These are phyloP conservation scores for Lactarius hatsudake DNA, from an alignment of 768 basidiomycete genomes.

Conservation along the genomic window DNA sequence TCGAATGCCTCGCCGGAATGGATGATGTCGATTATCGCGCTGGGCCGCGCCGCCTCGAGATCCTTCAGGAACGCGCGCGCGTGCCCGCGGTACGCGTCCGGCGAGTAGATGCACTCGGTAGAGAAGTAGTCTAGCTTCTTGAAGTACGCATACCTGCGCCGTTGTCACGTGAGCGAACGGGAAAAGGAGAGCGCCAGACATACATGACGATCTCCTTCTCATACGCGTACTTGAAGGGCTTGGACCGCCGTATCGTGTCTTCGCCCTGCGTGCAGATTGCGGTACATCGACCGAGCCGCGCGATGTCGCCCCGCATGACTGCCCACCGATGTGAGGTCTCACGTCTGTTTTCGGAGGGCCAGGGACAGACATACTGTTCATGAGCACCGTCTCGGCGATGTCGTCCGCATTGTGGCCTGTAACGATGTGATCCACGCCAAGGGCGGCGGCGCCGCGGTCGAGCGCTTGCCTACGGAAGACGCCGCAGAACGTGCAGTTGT, in stretches of 20 bases:
- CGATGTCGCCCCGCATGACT: constrained; percentile 99
- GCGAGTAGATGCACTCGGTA: constrained; percentile 98
- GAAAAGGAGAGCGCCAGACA: constrained; percentile 27
- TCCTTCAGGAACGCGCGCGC: constrained; percentile 94
- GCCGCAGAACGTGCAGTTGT: constrained; percentile 99
- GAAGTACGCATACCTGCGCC: constrained; percentile 94
- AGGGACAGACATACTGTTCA: constrained; percentile 77
- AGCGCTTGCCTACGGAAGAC: constrained; percentile 96
- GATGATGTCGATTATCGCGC: constrained; percentile 96
- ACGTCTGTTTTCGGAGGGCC: constrained; percentile 4
- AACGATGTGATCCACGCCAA: constrained; percentile 94
- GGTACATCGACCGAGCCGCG: constrained; percentile 90
- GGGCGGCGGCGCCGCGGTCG: constrained; percentile 85
- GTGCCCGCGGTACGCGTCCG: constrained; percentile 97
- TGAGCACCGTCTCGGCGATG: constrained; percentile 96
- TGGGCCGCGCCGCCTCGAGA: constrained; percentile 89
- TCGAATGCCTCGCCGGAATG: constrained; percentile 94
- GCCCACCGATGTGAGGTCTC: background rate
- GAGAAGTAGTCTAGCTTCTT: constrained; percentile 99
- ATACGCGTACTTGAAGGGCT: constrained; percentile 99
- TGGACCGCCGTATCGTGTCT: constrained; percentile 93
- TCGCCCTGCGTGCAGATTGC: constrained; percentile 94
- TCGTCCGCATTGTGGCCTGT: constrained; percentile 99
- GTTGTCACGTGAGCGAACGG: background rate
- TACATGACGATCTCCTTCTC: constrained; percentile 99